Base-by-base conservation (phyloP, 108 stramenopile genomes). In the Fragilariopsis cylindrus region DNA sequence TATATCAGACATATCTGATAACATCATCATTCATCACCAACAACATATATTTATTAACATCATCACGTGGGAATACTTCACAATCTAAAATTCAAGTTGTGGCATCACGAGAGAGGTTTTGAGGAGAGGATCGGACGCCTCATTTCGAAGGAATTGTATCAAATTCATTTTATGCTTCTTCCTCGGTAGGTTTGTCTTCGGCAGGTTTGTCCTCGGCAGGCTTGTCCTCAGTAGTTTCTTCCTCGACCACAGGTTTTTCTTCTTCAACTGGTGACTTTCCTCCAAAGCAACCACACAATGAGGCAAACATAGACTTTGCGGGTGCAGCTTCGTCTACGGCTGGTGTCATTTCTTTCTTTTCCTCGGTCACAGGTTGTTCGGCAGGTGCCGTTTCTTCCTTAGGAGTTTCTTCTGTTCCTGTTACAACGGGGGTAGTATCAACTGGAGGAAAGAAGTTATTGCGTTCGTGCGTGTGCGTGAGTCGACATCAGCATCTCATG, bases 221-320 rank as follows among this genome's bases (percentile, higher is more conserved):
- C 21, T 60, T 18, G 9, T 60, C 58, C 58, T 60, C 16, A 18
- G 58, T 16, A 8, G 58, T 8, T 60, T 60, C 58, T 18, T 60
- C 58, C 16, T 60, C 58, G 19, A 9, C 15, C 52, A 15, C 21
- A 18, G 58, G 16, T 18, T 60, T 30, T 18, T 64, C 58, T 30
- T 60, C 58, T 12, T 16, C 58, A 21, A 30, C 58, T 18, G 11
- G 58, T 8, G 58, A 16, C 58, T 60, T 60, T 19, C 72, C 72
- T 63, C 72, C 62, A 15, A 73, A 64, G 72, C 72, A 73, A 39
- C 72, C 60, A 42, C 72, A 63, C 41, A 73, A 13, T 13, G n/a
- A 48, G 60, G 72, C 60, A 50, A 73, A 73, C 60, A 73, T 44
- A 45, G 57, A 60, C 71, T 72, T 72, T 57, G 57, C 57, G 2